A percentile compares a stretch with the other conserved stretches of the same genome.
Conservation (phyloP, 176 grass and related monocot genomes). For the Rhipidocladum racemiflorum region DNA sequence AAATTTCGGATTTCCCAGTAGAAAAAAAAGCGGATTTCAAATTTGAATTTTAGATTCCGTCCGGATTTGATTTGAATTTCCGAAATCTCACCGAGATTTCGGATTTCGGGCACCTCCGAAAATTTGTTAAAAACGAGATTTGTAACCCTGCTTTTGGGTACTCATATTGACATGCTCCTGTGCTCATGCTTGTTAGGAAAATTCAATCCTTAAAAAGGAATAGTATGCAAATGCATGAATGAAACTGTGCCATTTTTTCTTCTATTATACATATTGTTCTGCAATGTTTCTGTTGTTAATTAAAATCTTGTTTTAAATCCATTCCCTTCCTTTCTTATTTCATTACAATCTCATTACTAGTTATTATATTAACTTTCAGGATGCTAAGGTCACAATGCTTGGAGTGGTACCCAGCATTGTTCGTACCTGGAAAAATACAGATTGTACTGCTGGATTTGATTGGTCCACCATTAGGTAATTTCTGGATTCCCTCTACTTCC, state of each 20-base stretch:
- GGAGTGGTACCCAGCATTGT: constrained; percentile 94
- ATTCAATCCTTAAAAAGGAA: constrained; percentile 4
- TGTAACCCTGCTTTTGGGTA: background rate
- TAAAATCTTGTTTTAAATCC: background rate
- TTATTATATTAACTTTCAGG: constrained; percentile 47
- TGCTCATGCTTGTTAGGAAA: background rate
- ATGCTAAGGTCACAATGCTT: constrained; percentile 97
- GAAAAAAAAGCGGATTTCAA: no score
- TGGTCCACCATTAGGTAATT: constrained; percentile 82
- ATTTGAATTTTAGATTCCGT: no score
- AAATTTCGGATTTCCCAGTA: no score
- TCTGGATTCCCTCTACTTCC: background rate
- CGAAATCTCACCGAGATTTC: no score
- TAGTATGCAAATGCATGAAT: background rate
- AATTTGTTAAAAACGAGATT: no score
- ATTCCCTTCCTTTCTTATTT: constrained; percentile 5
- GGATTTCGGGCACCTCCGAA: no score
- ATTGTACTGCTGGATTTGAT: constrained; percentile 78
- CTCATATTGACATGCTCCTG: background rate
- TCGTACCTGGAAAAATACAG: constrained; percentile 80
- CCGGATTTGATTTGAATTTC: no score
- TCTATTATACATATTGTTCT: background rate
- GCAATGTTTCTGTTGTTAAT: background rate
- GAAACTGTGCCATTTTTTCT: constrained; percentile 14
- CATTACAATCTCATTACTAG: background rate